Percentiles rank a stretch among this genome's conserved stretches.
Evolutionary conservation across 768 basidiomycete genomes (phyloP).

Genomic region (Asterophora parasitica): DNA sequence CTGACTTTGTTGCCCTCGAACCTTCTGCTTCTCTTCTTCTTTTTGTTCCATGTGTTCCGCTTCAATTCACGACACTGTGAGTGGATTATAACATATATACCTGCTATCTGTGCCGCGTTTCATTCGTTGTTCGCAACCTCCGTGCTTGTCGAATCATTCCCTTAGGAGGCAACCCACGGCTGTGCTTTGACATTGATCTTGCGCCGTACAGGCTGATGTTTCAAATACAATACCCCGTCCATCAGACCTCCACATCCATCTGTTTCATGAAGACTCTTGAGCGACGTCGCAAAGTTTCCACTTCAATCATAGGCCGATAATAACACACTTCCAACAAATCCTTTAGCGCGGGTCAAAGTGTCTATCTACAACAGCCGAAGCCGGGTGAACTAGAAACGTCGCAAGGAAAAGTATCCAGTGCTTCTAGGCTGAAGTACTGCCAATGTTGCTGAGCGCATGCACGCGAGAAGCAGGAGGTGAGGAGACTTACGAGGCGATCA

Average conservation of each 20-base stretch:
- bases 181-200: too few relatives aligned
- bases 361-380: not conserved
- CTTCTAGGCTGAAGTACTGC: not conserved
- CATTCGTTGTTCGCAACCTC: not conserved
- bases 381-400: not conserved
- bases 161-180: too few relatives aligned
- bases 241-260: too few relatives aligned
- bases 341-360: not conserved
- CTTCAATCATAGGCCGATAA: too few relatives aligned
- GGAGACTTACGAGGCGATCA: not conserved
- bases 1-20: not conserved
- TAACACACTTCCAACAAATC: too few relatives aligned
- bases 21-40: constrained; percentile 5
- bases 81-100: not conserved
- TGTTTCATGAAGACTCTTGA: not conserved
- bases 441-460: not conserved
- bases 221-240: not conserved
- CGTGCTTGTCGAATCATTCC: not conserved
- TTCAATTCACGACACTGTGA: not conserved
- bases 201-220: not conserved
- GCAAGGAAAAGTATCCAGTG: too few relatives aligned
- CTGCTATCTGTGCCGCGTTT: not conserved
- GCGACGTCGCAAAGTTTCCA: too few relatives aligned
- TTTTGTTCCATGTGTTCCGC: constrained; percentile 3
- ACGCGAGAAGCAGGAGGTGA: not conserved